Percentiles rank a stretch among this genome's conserved stretches.
Evolutionary conservation across 2,329 filamentous ascomycete species (phyloP).

Genomic region (Bretziella fagacearum): DNA sequence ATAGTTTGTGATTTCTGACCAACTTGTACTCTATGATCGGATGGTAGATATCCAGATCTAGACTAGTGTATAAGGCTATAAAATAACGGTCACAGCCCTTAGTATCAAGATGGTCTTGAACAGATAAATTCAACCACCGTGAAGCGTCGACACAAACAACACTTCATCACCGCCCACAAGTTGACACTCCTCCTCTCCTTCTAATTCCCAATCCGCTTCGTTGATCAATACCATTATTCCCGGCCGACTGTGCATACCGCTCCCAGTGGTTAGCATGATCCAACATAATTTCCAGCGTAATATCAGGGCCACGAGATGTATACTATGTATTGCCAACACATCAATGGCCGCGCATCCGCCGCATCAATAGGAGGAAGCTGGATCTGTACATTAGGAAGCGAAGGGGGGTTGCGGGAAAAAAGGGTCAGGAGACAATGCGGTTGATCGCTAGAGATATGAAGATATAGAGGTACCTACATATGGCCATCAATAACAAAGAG

Average conservation of each 20-base stretch:
- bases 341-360: background rate
- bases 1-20: no score
- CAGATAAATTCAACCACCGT: slow-evolving; percentile 84
- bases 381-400: background rate
- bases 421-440: background rate
- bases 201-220: slow-evolving; percentile 94
- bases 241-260: slow-evolving; percentile 48
- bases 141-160: slow-evolving; percentile 88
- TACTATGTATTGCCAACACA: background rate
- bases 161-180: slow-evolving; percentile 71
- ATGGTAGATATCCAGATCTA: no score
- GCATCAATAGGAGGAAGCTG: background rate
- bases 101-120: no score
- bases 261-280: slow-evolving; percentile 17
- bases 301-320: background rate
- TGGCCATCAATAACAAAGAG: slow-evolving; percentile 76
- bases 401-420: background rate
- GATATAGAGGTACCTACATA: slow-evolving; percentile 55
- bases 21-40: no score
- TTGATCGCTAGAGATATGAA: background rate
- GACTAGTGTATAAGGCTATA: no score
- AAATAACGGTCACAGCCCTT: no score
- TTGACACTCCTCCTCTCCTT: slow-evolving; percentile 83
- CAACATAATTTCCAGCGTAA: background rate
- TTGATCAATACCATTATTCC: slow-evolving; percentile 95